Percentiles rank a stretch among this genome's conserved stretches.
These are phyloP conservation scores for Parascedosporium putredinis DNA, from an alignment of 2,329 filamentous ascomycete species.

Conservation along the genomic window DNA sequence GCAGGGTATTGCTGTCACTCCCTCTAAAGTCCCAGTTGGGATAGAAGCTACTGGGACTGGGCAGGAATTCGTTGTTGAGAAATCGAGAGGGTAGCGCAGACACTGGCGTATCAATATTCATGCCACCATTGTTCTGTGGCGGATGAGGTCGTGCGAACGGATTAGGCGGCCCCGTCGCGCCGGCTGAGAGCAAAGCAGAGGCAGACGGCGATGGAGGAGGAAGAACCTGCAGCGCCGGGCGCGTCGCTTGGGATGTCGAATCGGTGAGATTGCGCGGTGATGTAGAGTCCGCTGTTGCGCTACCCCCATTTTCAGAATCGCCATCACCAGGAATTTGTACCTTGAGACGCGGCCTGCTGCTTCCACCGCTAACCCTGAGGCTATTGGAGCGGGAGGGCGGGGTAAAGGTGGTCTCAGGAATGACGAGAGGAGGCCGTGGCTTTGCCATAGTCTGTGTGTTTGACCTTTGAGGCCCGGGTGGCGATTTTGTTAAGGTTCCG, in stretches of 20 bases:
- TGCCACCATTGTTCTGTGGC: conserved; percentile 41
- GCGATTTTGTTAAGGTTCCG: conserved; percentile 33
- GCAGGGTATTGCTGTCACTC: conserved; percentile 72
- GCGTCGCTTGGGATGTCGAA: conserved; percentile 43
- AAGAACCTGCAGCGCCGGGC: conserved; percentile 55
- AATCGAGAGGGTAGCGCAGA: conserved; percentile 88
- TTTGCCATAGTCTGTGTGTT: conserved; percentile 38
- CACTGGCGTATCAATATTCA: conserved; percentile 59
- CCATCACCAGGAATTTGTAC: conserved; percentile 96
- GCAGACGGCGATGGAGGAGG: conserved; percentile 89
- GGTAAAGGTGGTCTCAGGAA: conserved; percentile 53
- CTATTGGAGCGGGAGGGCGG: conserved; percentile 74
- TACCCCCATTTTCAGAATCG: conserved; percentile 63
- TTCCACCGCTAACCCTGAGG: conserved; percentile 55
- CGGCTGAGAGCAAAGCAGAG: conserved; percentile 75
- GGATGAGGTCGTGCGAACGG: conserved; percentile 84
- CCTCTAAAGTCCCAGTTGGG: conserved; percentile 68
- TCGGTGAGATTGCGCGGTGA: conserved; percentile 51
- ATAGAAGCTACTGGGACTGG: conserved; percentile 87
- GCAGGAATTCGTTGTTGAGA: conserved; percentile 75
- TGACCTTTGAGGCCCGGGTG: conserved; percentile 40
- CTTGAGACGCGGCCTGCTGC: conserved; percentile 76
- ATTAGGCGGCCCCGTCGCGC: conserved; percentile 85
- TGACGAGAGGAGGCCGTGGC: conserved; percentile 42
- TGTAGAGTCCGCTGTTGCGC: conserved; percentile 58